phyloP scores from a whole-genome alignment of 495 filamentous ascomycete species.

The Cairneyella variabilis region DNA sequence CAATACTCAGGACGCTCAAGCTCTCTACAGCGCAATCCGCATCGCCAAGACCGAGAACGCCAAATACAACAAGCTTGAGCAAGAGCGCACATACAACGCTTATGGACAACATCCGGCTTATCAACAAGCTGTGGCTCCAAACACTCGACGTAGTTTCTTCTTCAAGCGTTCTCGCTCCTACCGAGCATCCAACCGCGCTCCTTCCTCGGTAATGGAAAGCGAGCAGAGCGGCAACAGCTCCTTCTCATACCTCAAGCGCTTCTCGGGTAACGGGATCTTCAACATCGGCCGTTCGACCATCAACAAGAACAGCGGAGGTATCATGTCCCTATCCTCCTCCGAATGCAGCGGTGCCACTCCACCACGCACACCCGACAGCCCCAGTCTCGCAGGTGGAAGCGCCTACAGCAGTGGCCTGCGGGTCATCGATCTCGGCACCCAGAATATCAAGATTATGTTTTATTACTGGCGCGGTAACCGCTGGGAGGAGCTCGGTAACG shows the following conservation, averaged over 20 bases:
- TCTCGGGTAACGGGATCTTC: slow-evolving; percentile 46
- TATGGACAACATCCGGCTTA: slow-evolving; percentile 37
- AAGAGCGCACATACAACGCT: slow-evolving; percentile 45
- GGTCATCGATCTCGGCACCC: slow-evolving; percentile 47
- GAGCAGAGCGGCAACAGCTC: slow-evolving; percentile 36
- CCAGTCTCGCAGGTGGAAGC: slow-evolving; percentile 8
- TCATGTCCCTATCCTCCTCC: slow-evolving; percentile 51
- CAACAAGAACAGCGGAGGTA: slow-evolving; percentile 53
- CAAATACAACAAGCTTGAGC: slow-evolving; percentile 78
- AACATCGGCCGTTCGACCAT: slow-evolving; percentile 64
- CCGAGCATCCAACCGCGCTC: slow-evolving; percentile 49
- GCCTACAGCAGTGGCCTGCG: slow-evolving; percentile 10
- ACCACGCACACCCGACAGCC: slow-evolving; percentile 45
- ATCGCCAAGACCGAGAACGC: slow-evolving; percentile 80
- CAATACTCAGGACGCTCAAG: slow-evolving; percentile 70
- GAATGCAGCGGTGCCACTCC: slow-evolving; percentile 49
- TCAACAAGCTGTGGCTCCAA: slow-evolving; percentile 5
- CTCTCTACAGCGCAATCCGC: slow-evolving; percentile 80
- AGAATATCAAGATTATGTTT: slow-evolving; percentile 76
- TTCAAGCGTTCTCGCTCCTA: slow-evolving; percentile 60
- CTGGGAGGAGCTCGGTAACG: slow-evolving; percentile 89
- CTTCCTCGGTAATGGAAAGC: slow-evolving; percentile 25
- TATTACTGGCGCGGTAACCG: slow-evolving; percentile 72
- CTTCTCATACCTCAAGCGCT: slow-evolving; percentile 58
- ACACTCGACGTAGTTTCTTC: slow-evolving; percentile 33